Percentiles rank a stretch among this genome's conserved stretches.
These are phyloP conservation scores for Cladosporium colombiae DNA, from an alignment of 2,329 filamentous ascomycete genomes.

Conservation along the genomic window DNA sequence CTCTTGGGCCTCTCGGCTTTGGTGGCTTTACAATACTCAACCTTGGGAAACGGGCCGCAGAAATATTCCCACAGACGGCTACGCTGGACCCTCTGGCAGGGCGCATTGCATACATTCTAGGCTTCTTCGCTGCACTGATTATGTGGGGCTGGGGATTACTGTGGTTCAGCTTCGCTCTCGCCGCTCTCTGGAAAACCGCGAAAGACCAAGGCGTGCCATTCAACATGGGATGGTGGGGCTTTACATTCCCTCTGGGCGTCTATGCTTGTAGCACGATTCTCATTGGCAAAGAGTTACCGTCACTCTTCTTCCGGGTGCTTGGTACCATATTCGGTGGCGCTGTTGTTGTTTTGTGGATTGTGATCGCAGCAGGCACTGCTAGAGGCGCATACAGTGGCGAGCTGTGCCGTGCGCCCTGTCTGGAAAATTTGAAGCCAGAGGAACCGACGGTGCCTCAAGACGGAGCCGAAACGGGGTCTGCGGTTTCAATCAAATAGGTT, in stretches of 20 bases:
- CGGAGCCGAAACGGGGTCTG: constrained; percentile 1
- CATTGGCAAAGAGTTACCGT: constrained; percentile 55
- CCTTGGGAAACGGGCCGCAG: constrained; percentile 47
- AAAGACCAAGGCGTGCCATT: constrained; percentile 51
- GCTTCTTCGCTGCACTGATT: constrained; percentile 55
- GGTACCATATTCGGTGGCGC: constrained; percentile 56
- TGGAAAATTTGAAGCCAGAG: constrained; percentile 34
- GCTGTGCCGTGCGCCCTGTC: constrained; percentile 57
- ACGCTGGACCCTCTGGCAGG: constrained; percentile 44
- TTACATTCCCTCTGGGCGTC: constrained; percentile 60
- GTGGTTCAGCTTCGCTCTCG: constrained; percentile 58
- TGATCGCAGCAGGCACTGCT: constrained; percentile 54
- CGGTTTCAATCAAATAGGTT: not conserved
- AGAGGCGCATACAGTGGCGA: constrained; percentile 51
- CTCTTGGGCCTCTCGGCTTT: constrained; percentile 67
- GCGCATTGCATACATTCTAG: constrained; percentile 60
- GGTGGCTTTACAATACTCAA: constrained; percentile 63
- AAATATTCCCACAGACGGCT: constrained; percentile 41
- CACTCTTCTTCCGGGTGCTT: constrained; percentile 57
- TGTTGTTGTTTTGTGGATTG: constrained; percentile 58
- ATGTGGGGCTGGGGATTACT: constrained; percentile 60
- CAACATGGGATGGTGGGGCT: constrained; percentile 66
- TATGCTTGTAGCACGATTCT: constrained; percentile 53
- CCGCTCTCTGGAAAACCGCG: constrained; percentile 46
- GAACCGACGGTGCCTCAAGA: not conserved